Conservation (phyloP, 2,329 filamentous ascomycete genomes). For the Exophiala mesophila region DNA sequence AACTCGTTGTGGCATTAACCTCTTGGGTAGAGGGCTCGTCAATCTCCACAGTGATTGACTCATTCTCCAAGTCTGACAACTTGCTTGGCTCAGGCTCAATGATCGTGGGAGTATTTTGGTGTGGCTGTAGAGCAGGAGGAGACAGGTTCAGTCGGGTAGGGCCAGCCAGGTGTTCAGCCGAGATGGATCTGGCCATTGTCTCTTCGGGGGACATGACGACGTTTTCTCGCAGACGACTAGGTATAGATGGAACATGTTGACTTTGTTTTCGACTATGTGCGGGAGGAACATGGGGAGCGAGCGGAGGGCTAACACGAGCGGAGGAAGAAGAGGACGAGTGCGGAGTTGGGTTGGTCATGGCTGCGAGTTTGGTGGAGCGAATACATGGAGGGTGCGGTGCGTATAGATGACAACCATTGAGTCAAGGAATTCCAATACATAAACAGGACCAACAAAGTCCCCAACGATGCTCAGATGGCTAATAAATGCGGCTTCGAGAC, state of each 20-base stretch:
- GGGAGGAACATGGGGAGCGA: conserved; percentile 12
- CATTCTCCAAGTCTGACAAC: conserved; percentile 5
- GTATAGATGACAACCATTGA: not conserved
- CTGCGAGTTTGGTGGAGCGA: not conserved
- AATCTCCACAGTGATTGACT: conserved; percentile 11
- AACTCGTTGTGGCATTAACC: conserved; percentile 33
- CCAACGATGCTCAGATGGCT: not conserved
- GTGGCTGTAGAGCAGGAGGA: conserved; percentile 10
- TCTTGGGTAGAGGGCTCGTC: conserved; percentile 22
- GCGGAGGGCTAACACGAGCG: conserved; percentile 10
- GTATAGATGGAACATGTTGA: conserved; percentile 21
- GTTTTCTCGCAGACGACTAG: conserved; percentile 25
- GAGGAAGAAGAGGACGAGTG: conserved; percentile 3
- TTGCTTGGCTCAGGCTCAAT: conserved; percentile 15
- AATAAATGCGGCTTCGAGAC: not conserved
- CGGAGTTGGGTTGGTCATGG: conserved; percentile 7
- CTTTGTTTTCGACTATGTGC: conserved; percentile 8
- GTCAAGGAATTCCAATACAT: not conserved
- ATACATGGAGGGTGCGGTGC: not conserved
- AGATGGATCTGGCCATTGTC: conserved; percentile 18
- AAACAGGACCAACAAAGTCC: not conserved
- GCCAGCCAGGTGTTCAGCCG: conserved; percentile 8
- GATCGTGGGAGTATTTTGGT: conserved; percentile 9
- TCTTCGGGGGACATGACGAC: conserved; percentile 25
- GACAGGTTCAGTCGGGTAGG: not conserved